phyloP scores from a whole-genome alignment of 2,329 filamentous ascomycete species.

The Fusarium papillatum region DNA sequence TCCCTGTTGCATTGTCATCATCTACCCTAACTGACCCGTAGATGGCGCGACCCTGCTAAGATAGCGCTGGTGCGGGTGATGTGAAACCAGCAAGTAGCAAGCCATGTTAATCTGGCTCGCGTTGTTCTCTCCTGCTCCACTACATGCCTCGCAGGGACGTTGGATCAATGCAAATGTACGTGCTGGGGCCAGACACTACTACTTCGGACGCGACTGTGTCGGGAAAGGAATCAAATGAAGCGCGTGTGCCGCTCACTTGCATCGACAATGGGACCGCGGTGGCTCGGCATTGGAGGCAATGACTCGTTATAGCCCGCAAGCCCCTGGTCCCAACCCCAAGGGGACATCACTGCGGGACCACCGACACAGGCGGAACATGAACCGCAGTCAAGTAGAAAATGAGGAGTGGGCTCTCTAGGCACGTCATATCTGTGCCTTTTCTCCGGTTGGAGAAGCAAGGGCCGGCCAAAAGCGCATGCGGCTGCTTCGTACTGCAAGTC shows the following conservation, averaged over 20 bases:
- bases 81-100: not conserved
- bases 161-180: not conserved
- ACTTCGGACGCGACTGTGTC: not conserved
- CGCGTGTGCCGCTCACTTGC: not conserved
- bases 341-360: not conserved
- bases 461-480: not conserved
- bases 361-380: not conserved
- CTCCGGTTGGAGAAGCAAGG: not conserved
- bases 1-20: not conserved
- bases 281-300: not conserved
- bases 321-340: not conserved
- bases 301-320: not conserved
- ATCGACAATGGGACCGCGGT: not conserved
- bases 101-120: not conserved
- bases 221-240: not conserved
- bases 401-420: not conserved
- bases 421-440: not conserved
- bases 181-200: not conserved
- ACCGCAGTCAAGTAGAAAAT: not conserved
- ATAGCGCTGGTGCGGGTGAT: not conserved
- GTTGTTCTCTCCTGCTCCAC: not conserved
- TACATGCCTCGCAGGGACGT: not conserved
- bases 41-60: not conserved
- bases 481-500: not conserved
- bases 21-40: not conserved